These are phyloP conservation scores for Penicillium lividum DNA, from an alignment of 495 filamentous ascomycete species.

Conservation along the genomic window DNA sequence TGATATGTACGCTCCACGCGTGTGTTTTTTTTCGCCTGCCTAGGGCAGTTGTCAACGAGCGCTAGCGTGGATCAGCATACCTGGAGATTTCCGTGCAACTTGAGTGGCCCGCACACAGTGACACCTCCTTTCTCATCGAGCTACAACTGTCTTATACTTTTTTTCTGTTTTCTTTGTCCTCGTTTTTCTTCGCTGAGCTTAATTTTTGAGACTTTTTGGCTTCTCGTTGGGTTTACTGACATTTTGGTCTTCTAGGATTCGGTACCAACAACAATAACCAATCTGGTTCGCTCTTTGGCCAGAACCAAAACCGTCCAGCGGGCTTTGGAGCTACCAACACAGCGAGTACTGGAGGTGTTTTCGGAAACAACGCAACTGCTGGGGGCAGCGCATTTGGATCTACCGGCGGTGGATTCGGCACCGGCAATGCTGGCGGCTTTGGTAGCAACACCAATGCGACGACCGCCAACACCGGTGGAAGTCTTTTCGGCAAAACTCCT, in stretches of 20 bases:
- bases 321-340: constrained; percentile 55
- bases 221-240: constrained; percentile 20
- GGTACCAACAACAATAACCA: constrained; percentile 38
- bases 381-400: constrained; percentile 38
- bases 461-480: constrained; percentile 30
- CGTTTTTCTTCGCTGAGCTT: background rate
- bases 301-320: constrained; percentile 36
- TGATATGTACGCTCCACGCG: background rate
- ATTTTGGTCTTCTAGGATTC: constrained; percentile 32
- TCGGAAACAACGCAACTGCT: constrained; percentile 38
- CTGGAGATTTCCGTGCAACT: background rate
- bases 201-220: constrained; percentile 11
- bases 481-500: constrained; percentile 51
- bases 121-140: background rate
- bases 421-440: constrained; percentile 30
- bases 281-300: constrained; percentile 39
- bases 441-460: constrained; percentile 45
- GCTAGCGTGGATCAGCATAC: constrained; percentile 3
- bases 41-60: background rate
- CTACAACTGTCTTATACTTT: background rate
- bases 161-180: constrained; percentile 13
- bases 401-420: constrained; percentile 24
- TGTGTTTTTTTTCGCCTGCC: constrained; percentile 2
- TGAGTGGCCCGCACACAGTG: constrained; percentile 1
- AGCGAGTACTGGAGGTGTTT: constrained; percentile 18